phyloP scores from a whole-genome alignment of 1,284 basidiomycete species.

The Cerrena zonata region DNA sequence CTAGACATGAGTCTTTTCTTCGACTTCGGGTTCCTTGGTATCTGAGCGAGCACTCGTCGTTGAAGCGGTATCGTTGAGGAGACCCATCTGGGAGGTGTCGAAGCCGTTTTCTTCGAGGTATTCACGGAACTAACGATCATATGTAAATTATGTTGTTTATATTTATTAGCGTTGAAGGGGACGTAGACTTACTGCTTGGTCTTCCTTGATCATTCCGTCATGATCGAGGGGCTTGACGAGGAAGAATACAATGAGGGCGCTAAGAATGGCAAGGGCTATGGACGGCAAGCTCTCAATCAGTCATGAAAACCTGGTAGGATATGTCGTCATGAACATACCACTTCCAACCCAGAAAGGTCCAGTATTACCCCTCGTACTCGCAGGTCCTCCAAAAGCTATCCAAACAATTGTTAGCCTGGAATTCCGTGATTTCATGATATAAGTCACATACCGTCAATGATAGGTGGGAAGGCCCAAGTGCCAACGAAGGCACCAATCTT shows the following conservation, averaged over 20 bases:
- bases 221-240: conserved; percentile 71
- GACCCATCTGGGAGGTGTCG: conserved; percentile 41
- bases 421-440: too few species aligned
- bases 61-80: background rate
- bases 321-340: conserved; percentile 21
- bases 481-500: conserved; percentile 86
- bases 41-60: too few species aligned
- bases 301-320: too few species aligned
- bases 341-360: conserved; percentile 80
- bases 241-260: conserved; percentile 68
- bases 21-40: too few species aligned
- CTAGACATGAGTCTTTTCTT: too few species aligned
- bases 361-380: conserved; percentile 53
- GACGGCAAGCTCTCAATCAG: background rate
- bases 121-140: conserved; percentile 56
- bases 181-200: conserved; percentile 24
- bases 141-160: background rate
- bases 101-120: conserved; percentile 75
- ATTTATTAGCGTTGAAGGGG: too few species aligned
- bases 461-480: conserved; percentile 53
- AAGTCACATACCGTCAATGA: conserved; percentile 48
- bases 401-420: too few species aligned
- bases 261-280: conserved; percentile 62
- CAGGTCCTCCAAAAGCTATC: conserved; percentile 55
- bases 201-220: conserved; percentile 78